A percentile compares a stretch with the other conserved stretches of the same genome.
phyloP scores from a whole-genome alignment of 2,329 filamentous ascomycete species.

The Alternaria rosae region DNA sequence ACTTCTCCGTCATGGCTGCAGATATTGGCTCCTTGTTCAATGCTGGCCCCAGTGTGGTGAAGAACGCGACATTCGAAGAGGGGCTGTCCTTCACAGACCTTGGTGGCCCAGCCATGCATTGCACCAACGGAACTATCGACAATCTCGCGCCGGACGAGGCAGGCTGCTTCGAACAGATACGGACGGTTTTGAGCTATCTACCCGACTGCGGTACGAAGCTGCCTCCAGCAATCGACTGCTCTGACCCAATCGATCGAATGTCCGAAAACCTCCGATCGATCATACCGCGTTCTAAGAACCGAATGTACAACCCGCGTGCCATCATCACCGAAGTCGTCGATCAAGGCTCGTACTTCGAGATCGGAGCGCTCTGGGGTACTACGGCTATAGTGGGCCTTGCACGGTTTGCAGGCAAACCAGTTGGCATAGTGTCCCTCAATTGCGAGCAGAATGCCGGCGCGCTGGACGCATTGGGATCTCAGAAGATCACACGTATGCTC shows the following conservation, averaged over 20 bases:
- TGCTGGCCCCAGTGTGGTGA: constrained; percentile 69
- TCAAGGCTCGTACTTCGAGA: constrained; percentile 66
- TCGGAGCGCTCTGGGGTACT: constrained; percentile 68
- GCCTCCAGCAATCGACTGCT: constrained; percentile 58
- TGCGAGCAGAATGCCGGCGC: constrained; percentile 68
- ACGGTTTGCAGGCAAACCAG: constrained; percentile 62
- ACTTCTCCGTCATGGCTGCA: constrained; percentile 71
- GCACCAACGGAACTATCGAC: constrained; percentile 71
- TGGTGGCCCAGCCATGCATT: constrained; percentile 68
- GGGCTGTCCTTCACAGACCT: constrained; percentile 65
- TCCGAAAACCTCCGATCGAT: constrained; percentile 62
- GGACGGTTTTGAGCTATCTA: constrained; percentile 64
- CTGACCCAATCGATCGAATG: constrained; percentile 60
- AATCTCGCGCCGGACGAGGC: constrained; percentile 67
- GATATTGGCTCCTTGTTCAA: constrained; percentile 70
- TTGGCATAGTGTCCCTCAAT: constrained; percentile 67
- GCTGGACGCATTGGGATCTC: constrained; percentile 66
- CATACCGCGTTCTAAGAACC: constrained; percentile 64
- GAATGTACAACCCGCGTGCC: constrained; percentile 67
- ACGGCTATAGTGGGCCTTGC: constrained; percentile 69
- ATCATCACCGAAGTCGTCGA: constrained; percentile 68
- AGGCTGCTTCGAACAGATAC: constrained; percentile 68
- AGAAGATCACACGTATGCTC: constrained; percentile 67
- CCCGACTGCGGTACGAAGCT: constrained; percentile 64
- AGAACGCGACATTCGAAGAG: constrained; percentile 70